Base-by-base conservation (phyloP, 2,329 filamentous ascomycete species). In the Tetracladium maxilliforme region DNA sequence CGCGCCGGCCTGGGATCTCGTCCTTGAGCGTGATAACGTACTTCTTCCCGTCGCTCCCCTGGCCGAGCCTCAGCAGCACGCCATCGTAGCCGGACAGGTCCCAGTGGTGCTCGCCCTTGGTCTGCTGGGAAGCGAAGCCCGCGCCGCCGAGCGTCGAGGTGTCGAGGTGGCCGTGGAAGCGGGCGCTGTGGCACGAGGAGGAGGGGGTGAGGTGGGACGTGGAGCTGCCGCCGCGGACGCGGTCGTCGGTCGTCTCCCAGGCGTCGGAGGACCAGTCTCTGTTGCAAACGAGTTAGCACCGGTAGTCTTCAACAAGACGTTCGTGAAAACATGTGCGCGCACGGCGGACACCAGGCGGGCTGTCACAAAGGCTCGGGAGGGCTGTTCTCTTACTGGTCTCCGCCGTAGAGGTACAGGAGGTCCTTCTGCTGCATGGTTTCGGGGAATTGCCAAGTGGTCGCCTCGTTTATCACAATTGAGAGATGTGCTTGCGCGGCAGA, bases 11-110 rank as follows among this genome's bases (percentile, higher is more conserved):
- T 1, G 70, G 55, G 4, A 80, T 44, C 27, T 67, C 57, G 42
- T 90, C 76, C 47, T 86, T 90, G 32, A 92, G 45, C 5, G 69
- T 74, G 31, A 92, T 51, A 0, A 79, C 82, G 45, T 86, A 90
- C 12, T 55, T 58, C 42, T 79, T 82, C 25, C 58, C 57, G 41
- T 81, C 76, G 11, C 58, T 54, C 9, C 22, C 22, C 22, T 56
- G 45, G 6, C 42, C 41, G 10, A 79, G 42, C 19, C 55, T 42
- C 5, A 83, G 36, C 33, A 60, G 46, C 14, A 83, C 49, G 4
- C 77, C 78, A 22, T 69, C 60, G 37, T 72, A 77, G 8, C 37
- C 41, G 2, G 62, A 64, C 6, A 90, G 49, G 38, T 90, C 64
- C 64, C 76, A 78, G 14, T 51, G 50, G 19, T 62, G 51, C 6